Evolutionary conservation across 1,284 basidiomycete genomes (phyloP).

Genomic region (Leccinum subrobustum): DNA sequence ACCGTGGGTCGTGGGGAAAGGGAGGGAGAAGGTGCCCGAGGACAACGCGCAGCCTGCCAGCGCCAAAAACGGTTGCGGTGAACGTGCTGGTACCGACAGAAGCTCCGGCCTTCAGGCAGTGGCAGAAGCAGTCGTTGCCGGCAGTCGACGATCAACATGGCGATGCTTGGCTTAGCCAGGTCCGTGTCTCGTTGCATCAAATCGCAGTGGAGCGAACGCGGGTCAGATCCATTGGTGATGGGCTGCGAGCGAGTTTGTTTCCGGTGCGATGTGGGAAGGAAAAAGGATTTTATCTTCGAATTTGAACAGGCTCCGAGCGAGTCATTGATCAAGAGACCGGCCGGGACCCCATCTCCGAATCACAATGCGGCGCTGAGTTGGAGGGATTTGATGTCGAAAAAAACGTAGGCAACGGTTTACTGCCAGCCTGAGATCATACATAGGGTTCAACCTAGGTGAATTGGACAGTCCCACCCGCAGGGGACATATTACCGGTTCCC

Average conservation of each 20-base stretch:
- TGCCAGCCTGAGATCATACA: background rate
- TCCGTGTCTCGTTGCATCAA: background rate
- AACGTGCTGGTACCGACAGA: background rate
- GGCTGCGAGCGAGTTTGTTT: background rate
- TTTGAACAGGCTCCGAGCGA: background rate
- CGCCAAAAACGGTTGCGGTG: background rate
- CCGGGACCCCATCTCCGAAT: background rate
- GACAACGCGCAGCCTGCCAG: background rate
- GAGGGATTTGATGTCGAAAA: background rate
- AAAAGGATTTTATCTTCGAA: background rate
- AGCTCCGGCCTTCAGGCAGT: background rate
- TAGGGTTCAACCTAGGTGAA: background rate
- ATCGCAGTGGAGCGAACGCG: background rate
- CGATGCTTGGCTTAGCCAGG: background rate
- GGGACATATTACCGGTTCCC: background rate
- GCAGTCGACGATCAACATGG: background rate
- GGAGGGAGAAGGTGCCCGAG: background rate
- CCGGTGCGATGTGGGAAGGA: background rate
- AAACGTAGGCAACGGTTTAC: background rate
- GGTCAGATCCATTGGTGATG: background rate
- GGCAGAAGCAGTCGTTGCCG: background rate
- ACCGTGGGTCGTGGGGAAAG: background rate
- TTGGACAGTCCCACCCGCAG: background rate
- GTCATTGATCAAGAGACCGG: background rate
- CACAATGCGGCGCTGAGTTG: background rate